phyloP scores from a whole-genome alignment of 345 rosid species.

The Aquilaria malaccensis region DNA sequence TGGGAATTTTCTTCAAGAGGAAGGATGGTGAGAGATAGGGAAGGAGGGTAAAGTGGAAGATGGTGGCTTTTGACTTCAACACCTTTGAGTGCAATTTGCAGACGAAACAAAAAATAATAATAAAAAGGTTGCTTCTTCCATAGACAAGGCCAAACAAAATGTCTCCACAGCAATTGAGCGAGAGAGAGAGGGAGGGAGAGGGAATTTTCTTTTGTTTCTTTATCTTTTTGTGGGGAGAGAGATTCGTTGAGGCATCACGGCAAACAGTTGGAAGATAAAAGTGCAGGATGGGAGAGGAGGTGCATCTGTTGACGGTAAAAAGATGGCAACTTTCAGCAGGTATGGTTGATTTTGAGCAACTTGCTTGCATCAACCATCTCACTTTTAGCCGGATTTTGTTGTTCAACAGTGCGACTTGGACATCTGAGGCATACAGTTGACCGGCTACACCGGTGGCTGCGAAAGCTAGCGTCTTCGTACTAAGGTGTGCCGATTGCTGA shows the following conservation, averaged over 20 bases:
- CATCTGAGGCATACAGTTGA: not conserved
- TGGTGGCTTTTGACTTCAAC: slow-evolving; percentile 39
- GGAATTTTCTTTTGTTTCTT: not conserved
- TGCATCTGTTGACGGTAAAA: not conserved
- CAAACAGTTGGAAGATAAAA: slow-evolving; percentile 5
- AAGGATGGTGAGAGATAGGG: not conserved
- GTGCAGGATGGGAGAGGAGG: not conserved
- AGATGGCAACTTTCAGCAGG: not conserved
- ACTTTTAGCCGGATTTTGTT: too few species aligned
- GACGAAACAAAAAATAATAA: not conserved
- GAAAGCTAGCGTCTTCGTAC: not conserved
- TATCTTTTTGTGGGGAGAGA: not conserved
- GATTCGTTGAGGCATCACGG: not conserved
- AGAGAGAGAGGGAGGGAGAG: not conserved
- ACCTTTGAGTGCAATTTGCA: slow-evolving; percentile 14
- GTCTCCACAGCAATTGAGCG: too few species aligned
- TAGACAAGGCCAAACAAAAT: too few species aligned
- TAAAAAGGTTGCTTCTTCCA: slow-evolving; percentile 1
- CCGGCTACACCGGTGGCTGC: slow-evolving; percentile 5
- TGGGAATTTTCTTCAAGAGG: not conserved
- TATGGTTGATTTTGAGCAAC: too few species aligned
- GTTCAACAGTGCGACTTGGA: not conserved
- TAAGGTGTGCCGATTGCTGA: not conserved
- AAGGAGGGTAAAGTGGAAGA: not conserved
- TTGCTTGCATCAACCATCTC: too few species aligned